A percentile compares a stretch with the other conserved stretches of the same genome.
These are phyloP conservation scores for Suillus ampliporus DNA, from an alignment of 768 basidiomycete genomes.

Conservation along the genomic window DNA sequence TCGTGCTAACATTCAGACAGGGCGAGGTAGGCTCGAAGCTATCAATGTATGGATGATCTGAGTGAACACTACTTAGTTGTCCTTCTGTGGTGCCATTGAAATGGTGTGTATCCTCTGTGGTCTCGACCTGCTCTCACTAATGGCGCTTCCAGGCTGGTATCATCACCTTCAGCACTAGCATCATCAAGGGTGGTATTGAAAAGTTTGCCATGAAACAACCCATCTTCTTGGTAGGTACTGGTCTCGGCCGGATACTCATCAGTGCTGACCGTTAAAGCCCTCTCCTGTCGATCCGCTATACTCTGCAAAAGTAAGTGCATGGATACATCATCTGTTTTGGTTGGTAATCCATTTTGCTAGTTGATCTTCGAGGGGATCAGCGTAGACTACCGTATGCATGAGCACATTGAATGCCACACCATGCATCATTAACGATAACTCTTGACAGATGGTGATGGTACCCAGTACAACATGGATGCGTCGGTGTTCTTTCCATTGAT, in stretches of 20 bases:
- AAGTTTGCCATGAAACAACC: conserved; percentile 78
- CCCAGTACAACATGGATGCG: conserved; percentile 81
- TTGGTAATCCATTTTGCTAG: conserved; percentile 33
- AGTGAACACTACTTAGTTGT: conserved; percentile 45
- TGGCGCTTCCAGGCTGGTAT: conserved; percentile 57
- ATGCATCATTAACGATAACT: conserved; percentile 2
- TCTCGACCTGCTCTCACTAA: not conserved
- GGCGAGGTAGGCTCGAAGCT: conserved; percentile 52
- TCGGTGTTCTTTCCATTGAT: conserved; percentile 37
- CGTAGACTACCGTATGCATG: conserved; percentile 65
- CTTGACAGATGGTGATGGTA: conserved; percentile 66
- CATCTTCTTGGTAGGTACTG: conserved; percentile 63
- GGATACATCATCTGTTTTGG: not conserved
- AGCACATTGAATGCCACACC: not conserved
- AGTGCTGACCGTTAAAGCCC: conserved; percentile 47
- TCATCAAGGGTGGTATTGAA: conserved; percentile 76
- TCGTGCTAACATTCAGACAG: conserved; percentile 35
- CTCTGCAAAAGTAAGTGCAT: conserved; percentile 57
- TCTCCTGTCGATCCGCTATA: conserved; percentile 79
- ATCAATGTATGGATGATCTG: not conserved
- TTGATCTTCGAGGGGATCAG: conserved; percentile 79
- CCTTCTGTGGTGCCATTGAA: conserved; percentile 81
- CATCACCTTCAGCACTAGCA: conserved; percentile 71
- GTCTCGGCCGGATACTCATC: not conserved
- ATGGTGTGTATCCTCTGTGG: conserved; percentile 49